Evolutionary conservation across 208 protist genomes (phyloP), one percentile per base, ranked within the genome.

Genomic region (Acanthamoeba healyi): DNA sequence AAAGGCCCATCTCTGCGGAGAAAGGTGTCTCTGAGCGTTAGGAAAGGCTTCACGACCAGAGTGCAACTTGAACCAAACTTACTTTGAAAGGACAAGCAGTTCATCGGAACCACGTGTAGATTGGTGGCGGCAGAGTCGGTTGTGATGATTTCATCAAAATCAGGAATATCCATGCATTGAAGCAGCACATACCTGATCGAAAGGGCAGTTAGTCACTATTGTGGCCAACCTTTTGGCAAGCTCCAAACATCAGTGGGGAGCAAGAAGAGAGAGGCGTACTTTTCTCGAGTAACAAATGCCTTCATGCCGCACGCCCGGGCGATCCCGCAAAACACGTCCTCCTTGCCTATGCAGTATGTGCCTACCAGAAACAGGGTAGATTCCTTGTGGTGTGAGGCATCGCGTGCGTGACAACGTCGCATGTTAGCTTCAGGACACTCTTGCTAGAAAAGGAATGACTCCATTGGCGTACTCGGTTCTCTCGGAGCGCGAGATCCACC

Each of bases 291-390:
- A 9, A 94, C 91, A 26, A 88, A 79, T 54, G 67, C 54, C 38
- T 61, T 61, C 56, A 70, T 90, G 54, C 56, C 54, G 26, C 56
- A 77, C 2, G 42, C n/a, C 2, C 86, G 86, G 4, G 89, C 65
- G 14, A 67, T 61, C 6, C 44, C 56, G 9, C 46, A 65, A 49
- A 94, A 94, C 40, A 95, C 79, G 12, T 92, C 56, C 34, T 95
- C 94, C 81, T 95, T 95, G 54, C 94, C 94, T n/a, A 95, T 94
- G 12, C 36, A 32, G 36, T 95, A 95, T 26, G 94, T 94, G 26
- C 90, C 94, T 4, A 93, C 63, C 22, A 95, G 14, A 42, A 94
- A 89, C n/a, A 95, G 49, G 0, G 65, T 88, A 5, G 49, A 42
- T 29, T 46, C 61, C 46, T 81, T n/a, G n/a, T n/a, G n/a, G n/a